Conservation (phyloP, 805 yeast species). For the Metschnikowia kunwiensis region DNA sequence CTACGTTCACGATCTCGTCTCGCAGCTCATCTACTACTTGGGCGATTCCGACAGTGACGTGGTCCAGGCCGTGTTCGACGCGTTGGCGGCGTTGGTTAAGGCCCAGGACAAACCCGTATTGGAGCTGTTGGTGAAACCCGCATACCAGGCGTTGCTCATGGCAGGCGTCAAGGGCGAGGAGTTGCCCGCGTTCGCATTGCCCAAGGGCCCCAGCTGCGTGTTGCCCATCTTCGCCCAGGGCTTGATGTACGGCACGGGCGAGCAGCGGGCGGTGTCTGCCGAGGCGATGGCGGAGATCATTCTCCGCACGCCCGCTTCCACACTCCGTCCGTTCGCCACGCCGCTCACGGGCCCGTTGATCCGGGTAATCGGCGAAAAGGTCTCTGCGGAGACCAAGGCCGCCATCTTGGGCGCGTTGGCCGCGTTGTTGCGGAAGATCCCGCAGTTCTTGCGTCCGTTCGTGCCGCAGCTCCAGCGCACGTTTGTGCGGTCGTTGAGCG, state of each 20-base stretch:
- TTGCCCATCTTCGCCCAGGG: slow-evolving; percentile 93
- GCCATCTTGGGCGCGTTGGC: slow-evolving; percentile 88
- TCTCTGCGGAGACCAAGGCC: slow-evolving; percentile 84
- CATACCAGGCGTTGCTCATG: slow-evolving; percentile 64
- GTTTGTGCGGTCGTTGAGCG: slow-evolving; percentile 86
- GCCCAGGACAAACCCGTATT: slow-evolving; percentile 72
- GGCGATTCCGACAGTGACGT: slow-evolving; percentile 65
- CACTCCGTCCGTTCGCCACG: slow-evolving; percentile 84
- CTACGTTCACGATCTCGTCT: slow-evolving; percentile 72
- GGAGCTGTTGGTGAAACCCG: slow-evolving; percentile 77
- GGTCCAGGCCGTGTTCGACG: slow-evolving; percentile 61
- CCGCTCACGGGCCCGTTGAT: slow-evolving; percentile 95
- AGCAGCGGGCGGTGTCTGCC: slow-evolving; percentile 83
- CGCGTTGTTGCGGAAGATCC: slow-evolving; percentile 73
- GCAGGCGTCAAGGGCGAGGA: slow-evolving; percentile 65
- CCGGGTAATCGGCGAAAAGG: slow-evolving; percentile 96
- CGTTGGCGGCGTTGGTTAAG: slow-evolving; percentile 64
- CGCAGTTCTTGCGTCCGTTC: slow-evolving; percentile 89
- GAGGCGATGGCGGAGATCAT: slow-evolving; percentile 84
- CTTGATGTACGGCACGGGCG: slow-evolving; percentile 85
- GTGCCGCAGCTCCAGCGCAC: slow-evolving; percentile 97
- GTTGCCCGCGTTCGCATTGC: slow-evolving; percentile 67
- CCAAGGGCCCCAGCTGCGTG: slow-evolving; percentile 83
- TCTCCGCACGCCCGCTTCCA: slow-evolving; percentile 78
- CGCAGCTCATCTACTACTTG: slow-evolving; percentile 64